phyloP scores from a whole-genome alignment of 305 asterid genomes.

The Fraxinus greggii region DNA sequence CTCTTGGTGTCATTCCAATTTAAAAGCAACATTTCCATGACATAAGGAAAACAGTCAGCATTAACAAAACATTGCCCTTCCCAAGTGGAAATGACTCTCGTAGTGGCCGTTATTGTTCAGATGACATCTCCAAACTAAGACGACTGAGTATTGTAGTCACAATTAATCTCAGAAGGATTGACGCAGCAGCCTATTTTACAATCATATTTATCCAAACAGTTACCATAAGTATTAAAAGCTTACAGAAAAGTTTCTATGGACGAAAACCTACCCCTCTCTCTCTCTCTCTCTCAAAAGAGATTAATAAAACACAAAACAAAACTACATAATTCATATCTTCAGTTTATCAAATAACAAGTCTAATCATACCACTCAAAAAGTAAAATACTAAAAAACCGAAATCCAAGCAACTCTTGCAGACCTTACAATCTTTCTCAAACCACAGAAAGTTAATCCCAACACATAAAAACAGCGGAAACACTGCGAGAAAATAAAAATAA shows the following conservation, averaged over 20 bases:
- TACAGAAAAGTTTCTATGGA: neutral
- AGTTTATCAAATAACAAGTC: neutral
- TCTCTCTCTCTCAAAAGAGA: neutral
- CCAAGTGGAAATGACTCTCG: neutral
- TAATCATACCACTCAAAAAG: neutral
- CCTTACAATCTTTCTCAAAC: neutral
- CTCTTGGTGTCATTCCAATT: neutral
- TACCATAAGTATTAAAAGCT: neutral
- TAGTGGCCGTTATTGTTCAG: neutral
- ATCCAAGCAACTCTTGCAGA: neutral
- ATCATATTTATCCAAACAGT: neutral
- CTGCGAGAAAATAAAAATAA: neutral
- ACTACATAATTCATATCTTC: neutral
- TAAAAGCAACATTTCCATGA: neutral
- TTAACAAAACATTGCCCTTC: neutral
- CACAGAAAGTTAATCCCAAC: neutral
- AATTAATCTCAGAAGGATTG: neutral
- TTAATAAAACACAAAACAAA: neutral
- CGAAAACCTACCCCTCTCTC: neutral
- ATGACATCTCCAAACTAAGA: neutral
- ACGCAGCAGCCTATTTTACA: neutral
- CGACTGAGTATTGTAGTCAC: neutral
- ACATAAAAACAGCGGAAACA: neutral
- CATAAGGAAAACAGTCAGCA: neutral
- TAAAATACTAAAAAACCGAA: neutral